phyloP scores from a whole-genome alignment of 257 asterid genomes.

The Verbascum thapsus region DNA sequence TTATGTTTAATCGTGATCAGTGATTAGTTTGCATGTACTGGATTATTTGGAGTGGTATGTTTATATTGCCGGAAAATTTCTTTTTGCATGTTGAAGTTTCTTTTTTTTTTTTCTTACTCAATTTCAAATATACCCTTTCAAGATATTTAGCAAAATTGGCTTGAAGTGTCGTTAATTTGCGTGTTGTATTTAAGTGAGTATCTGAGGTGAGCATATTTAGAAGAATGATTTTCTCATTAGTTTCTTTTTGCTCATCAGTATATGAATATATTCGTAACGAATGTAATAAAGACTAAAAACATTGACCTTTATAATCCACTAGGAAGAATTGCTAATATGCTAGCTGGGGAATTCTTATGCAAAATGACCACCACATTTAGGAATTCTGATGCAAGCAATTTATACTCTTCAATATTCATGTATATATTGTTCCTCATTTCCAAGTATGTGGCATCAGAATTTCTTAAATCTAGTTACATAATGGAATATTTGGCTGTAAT shows the following conservation, averaged over 20 bases:
- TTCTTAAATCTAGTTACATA: conserved; percentile 25
- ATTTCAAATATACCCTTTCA: background rate
- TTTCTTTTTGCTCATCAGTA: conserved; percentile 13
- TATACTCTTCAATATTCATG: conserved; percentile 25
- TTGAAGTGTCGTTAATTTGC: conserved; percentile 4
- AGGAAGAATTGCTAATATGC: conserved; percentile 24
- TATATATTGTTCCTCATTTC: conserved; percentile 26
- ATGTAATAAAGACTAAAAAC: conserved; percentile 20
- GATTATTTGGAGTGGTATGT: background rate
- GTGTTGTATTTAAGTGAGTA: background rate
- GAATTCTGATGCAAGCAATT: conserved; percentile 29
- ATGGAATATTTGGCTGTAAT: conserved; percentile 37
- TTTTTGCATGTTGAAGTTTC: too few relatives aligned
- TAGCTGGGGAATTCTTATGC: conserved; percentile 33
- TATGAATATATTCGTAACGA: conserved; percentile 31
- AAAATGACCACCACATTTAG: conserved; percentile 29
- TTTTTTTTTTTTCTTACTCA: background rate
- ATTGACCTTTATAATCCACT: conserved; percentile 23
- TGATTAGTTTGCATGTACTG: background rate
- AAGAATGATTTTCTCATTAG: background rate
- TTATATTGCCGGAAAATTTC: background rate
- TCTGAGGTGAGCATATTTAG: conserved; percentile 2
- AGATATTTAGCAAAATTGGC: conserved; percentile 2
- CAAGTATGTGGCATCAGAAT: conserved; percentile 29
- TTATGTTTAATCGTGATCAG: background rate